A percentile compares a stretch with the other conserved stretches of the same genome.
These are phyloP conservation scores for Mycena maculata DNA, from an alignment of 768 basidiomycete genomes.

Conservation along the genomic window DNA sequence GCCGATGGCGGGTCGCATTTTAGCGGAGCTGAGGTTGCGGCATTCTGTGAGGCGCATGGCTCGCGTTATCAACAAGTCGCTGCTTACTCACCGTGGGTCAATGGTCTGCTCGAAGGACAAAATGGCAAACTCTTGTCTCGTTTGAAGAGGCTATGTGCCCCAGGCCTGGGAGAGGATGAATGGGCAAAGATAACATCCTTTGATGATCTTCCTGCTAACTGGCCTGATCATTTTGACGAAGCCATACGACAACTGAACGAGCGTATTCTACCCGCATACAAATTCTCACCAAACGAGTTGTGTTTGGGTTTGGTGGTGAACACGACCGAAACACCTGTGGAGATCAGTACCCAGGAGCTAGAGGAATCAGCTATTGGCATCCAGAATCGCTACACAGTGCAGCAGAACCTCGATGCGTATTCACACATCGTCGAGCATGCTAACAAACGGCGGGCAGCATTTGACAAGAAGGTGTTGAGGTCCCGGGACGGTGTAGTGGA, in stretches of 20 bases:
- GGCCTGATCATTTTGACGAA: conserved; percentile 41
- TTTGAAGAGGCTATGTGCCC: conserved; percentile 37
- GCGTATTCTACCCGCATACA: conserved; percentile 12
- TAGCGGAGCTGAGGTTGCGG: not conserved
- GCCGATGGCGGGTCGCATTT: conserved; percentile 12
- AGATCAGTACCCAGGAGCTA: not conserved
- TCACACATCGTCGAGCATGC: conserved; percentile 38
- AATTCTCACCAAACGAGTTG: conserved; percentile 9
- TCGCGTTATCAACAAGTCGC: conserved; percentile 13
- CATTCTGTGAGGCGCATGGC: conserved; percentile 1
- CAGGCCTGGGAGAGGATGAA: conserved; percentile 34
- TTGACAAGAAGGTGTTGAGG: conserved; percentile 39
- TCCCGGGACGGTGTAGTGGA: conserved; percentile 31
- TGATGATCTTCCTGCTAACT: conserved; percentile 32
- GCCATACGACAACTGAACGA: conserved; percentile 23
- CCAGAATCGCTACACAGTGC: conserved; percentile 32
- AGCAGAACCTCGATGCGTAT: conserved; percentile 36
- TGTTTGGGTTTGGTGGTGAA: conserved; percentile 11
- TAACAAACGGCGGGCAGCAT: conserved; percentile 37
- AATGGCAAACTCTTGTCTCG: conserved; percentile 38
- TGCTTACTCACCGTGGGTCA: conserved; percentile 45
- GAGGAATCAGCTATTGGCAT: not conserved
- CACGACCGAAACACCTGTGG: conserved; percentile 1
- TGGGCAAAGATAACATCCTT: conserved; percentile 8
- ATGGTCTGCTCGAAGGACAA: conserved; percentile 43